phyloP scores from a whole-genome alignment of 805 yeast genomes.

The Lipomyces sp. region DNA sequence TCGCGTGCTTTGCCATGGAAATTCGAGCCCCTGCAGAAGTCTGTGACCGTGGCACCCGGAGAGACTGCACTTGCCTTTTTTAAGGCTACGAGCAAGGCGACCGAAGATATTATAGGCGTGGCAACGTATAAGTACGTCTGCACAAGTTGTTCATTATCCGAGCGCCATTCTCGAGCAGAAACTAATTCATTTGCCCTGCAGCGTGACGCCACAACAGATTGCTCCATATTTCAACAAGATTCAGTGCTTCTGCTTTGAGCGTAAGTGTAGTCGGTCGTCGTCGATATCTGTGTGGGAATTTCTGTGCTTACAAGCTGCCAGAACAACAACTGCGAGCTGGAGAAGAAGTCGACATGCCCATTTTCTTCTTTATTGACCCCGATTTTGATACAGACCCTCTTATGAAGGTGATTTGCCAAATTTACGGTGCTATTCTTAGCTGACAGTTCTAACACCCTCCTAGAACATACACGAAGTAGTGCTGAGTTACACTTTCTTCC shows the following conservation, averaged over 20 bases:
- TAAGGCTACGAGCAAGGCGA: conserved; percentile 80
- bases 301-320: conserved; percentile 12
- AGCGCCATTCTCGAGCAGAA: not conserved
- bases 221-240: conserved; percentile 96
- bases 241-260: conserved; percentile 94
- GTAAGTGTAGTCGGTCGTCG: conserved; percentile 3
- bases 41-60: conserved; percentile 90
- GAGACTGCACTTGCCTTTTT: conserved; percentile 97
- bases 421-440: not conserved
- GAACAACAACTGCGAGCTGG: conserved; percentile 92
- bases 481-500: conserved; percentile 89
- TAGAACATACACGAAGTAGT: conserved; percentile 77
- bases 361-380: conserved; percentile 94
- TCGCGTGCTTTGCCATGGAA: conserved; percentile 91
- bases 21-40: conserved; percentile 89
- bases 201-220: conserved; percentile 93
- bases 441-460: conserved; percentile 73
- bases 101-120: conserved; percentile 94
- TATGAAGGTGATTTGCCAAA: conserved; percentile 54
- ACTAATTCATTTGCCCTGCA: no score
- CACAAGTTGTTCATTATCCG: not conserved
- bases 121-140: conserved; percentile 64
- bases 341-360: conserved; percentile 98
- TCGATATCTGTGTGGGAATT: not conserved
- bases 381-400: conserved; percentile 90